Conservation (phyloP, 192 early-diverging fungal species). For the Podila epigama region DNA sequence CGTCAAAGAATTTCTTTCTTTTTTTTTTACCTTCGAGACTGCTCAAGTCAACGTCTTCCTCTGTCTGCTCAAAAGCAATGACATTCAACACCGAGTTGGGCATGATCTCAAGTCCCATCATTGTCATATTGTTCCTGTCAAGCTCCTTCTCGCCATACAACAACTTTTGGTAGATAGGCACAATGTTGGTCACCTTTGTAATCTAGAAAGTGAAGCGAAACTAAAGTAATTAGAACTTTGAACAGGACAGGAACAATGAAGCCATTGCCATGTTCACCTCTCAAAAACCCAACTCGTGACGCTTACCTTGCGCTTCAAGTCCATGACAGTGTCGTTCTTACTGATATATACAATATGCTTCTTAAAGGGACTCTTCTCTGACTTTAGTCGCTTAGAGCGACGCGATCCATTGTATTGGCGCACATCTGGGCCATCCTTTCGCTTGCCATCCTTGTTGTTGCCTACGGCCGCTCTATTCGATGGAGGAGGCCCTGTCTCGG, state of each 20-base stretch:
- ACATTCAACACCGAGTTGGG: constrained; percentile 28
- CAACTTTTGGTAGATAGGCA: constrained; percentile 42
- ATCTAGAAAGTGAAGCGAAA: constrained; percentile 8
- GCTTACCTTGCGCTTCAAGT: constrained; percentile 32
- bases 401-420: background rate
- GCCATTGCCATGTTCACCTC: background rate
- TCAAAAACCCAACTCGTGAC: background rate
- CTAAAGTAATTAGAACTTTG: background rate
- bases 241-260: background rate
- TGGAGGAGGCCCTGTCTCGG: background rate
- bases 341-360: constrained; percentile 9
- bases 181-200: constrained; percentile 30
- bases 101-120: constrained; percentile 26
- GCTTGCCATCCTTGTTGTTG: background rate
- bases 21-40: constrained; percentile 20
- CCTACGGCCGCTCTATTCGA: background rate
- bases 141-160: constrained; percentile 16
- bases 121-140: constrained; percentile 33
- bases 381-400: constrained; percentile 17
- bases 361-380: constrained; percentile 9
- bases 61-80: constrained; percentile 29
- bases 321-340: constrained; percentile 33
- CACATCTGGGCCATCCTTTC: background rate
- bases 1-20: background rate
- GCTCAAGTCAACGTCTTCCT: constrained; percentile 10